phyloP scores from a whole-genome alignment of 2,329 filamentous ascomycete genomes.

The Aspergillus japonicus region DNA sequence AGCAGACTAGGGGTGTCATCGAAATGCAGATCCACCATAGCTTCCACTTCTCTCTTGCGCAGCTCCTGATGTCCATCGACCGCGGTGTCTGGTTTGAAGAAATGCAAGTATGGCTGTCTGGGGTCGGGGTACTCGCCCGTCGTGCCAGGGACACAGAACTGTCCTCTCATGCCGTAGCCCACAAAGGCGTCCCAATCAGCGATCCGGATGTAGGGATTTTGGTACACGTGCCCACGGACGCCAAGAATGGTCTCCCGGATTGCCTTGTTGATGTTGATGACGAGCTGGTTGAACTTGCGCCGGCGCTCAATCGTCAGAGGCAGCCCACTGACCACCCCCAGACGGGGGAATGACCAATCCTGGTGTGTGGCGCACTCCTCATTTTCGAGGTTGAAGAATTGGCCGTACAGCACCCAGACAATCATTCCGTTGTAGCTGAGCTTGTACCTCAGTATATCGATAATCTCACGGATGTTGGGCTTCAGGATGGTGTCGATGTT shows the following conservation, averaged over 20 bases:
- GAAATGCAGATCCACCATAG: no score
- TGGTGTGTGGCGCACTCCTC: no score
- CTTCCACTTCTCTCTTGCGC: background rate
- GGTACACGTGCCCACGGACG: background rate
- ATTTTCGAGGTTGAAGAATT: no score
- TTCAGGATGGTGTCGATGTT: conserved; percentile 2
- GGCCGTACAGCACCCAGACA: background rate
- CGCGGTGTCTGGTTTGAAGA: conserved; percentile 30
- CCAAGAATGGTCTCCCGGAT: background rate
- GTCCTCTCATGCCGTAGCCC: conserved; percentile 26
- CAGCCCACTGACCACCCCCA: background rate
- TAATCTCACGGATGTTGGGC: conserved; percentile 1
- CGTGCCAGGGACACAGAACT: conserved; percentile 29
- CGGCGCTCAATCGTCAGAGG: conserved; percentile 1
- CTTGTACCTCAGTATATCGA: background rate
- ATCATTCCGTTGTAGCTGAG: conserved; percentile 1
- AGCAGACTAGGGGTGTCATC: no score
- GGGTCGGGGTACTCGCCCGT: conserved; percentile 27
- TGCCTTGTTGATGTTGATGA: conserved; percentile 1
- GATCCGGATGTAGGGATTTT: conserved; percentile 13
- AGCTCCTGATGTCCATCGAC: background rate
- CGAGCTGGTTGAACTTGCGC: conserved; percentile 9
- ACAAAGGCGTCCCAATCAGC: conserved; percentile 34
- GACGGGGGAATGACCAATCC: conserved; percentile 4
- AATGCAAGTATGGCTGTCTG: conserved; percentile 31